Percentiles rank a stretch among this genome's conserved stretches.
Conservation (phyloP, 2,329 filamentous ascomycete species). For the Fusarium napiforme region DNA sequence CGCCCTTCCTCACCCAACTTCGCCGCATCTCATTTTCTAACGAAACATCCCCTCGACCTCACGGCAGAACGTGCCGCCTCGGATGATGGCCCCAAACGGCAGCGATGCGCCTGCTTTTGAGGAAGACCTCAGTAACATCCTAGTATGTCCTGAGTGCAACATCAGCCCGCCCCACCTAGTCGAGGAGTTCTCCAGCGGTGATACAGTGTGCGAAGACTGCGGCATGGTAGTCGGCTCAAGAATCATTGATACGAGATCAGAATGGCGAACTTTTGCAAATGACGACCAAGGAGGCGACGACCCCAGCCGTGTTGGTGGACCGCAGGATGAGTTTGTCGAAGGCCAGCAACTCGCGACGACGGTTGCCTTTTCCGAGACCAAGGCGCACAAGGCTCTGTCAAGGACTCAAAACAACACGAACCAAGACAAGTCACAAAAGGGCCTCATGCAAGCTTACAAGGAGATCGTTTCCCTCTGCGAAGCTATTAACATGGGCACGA, state of each 20-base stretch:
- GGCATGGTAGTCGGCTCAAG: slow-evolving; percentile 90
- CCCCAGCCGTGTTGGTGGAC: slow-evolving; percentile 96
- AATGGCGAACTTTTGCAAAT: slow-evolving; percentile 99
- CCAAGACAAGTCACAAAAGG: slow-evolving; percentile 85
- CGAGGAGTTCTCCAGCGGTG: slow-evolving; percentile 91
- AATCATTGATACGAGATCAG: slow-evolving; percentile 94
- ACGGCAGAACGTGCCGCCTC: slow-evolving; percentile 53
- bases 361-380: slow-evolving; percentile 84
- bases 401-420: slow-evolving; percentile 88
- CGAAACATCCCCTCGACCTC: slow-evolving; percentile 51
- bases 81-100: slow-evolving; percentile 60
- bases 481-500: slow-evolving; percentile 80
- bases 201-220: slow-evolving; percentile 92
- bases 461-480: slow-evolving; percentile 91
- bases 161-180: slow-evolving; percentile 91
- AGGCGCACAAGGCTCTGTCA: slow-evolving; percentile 77
- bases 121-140: slow-evolving; percentile 86
- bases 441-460: slow-evolving; percentile 84
- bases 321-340: slow-evolving; percentile 87
- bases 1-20: slow-evolving; percentile 18
- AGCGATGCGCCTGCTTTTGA: slow-evolving; percentile 63
- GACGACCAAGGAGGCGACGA: slow-evolving; percentile 97
- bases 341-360: slow-evolving; percentile 89
- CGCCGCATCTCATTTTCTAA: slow-evolving; percentile 31
- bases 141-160: slow-evolving; percentile 91